Conservation (phyloP, 345 rosid genomes). For the Dovyalis caffra region DNA sequence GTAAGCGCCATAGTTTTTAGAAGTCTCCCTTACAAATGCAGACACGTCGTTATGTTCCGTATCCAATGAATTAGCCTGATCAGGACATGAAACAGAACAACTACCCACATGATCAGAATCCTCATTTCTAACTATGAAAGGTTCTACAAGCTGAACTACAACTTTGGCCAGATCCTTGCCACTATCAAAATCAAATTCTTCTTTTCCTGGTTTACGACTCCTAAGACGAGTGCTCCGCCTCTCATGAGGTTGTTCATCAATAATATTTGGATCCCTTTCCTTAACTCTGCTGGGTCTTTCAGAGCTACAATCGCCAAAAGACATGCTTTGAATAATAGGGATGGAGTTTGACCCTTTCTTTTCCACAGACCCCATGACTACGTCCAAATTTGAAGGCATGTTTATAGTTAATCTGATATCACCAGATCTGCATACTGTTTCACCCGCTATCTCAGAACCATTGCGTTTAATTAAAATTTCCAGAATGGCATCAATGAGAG, state of each 20-base stretch:
- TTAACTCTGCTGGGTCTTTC: slow-evolving; percentile 47
- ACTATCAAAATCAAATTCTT: slow-evolving; percentile 57
- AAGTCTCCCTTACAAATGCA: slow-evolving; percentile 59
- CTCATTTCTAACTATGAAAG: slow-evolving; percentile 48
- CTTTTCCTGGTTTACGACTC: slow-evolving; percentile 94
- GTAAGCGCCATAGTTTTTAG: slow-evolving; percentile 81
- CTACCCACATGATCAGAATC: slow-evolving; percentile 36
- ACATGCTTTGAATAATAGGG: slow-evolving; percentile 36
- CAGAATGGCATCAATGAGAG: slow-evolving; percentile 62
- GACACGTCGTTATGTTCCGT: slow-evolving; percentile 48
- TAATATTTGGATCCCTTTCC: slow-evolving; percentile 49
- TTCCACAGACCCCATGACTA: slow-evolving; percentile 38
- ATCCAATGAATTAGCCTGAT: slow-evolving; percentile 39
- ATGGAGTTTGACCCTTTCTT: slow-evolving; percentile 36
- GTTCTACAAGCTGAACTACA: slow-evolving; percentile 69
- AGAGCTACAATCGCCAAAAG: slow-evolving; percentile 42
- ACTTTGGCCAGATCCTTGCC: slow-evolving; percentile 61
- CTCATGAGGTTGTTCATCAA: slow-evolving; percentile 86
- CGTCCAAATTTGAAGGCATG: slow-evolving; percentile 45
- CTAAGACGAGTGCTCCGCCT: slow-evolving; percentile 97
- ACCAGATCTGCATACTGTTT: slow-evolving; percentile 50
- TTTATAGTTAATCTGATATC: slow-evolving; percentile 62
- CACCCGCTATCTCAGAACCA: slow-evolving; percentile 35
- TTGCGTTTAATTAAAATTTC: slow-evolving; percentile 58
- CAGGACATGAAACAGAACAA: slow-evolving; percentile 35